A percentile compares a stretch with the other conserved stretches of the same genome.
Conservation (phyloP, 2,329 filamentous ascomycete genomes). For the Scedosporium dehoogii region DNA sequence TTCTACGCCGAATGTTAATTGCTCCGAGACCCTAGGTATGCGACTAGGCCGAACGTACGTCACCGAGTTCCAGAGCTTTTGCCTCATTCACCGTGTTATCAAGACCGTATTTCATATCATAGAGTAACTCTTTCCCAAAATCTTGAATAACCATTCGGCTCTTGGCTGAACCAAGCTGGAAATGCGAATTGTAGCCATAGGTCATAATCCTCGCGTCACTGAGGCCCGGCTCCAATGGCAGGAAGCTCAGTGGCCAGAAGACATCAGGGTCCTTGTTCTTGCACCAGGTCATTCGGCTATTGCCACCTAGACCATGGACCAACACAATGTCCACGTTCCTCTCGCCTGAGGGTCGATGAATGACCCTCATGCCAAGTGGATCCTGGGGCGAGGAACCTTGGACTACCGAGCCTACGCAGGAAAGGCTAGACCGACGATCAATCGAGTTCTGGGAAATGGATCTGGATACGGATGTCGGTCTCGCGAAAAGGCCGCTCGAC, state of each 20-base stretch:
- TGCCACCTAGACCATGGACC: constrained; percentile 30
- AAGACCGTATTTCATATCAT: neutral
- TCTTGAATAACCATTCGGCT: constrained; percentile 17
- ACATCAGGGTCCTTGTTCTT: constrained; percentile 17
- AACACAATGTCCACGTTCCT: constrained; percentile 24
- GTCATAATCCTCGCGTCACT: constrained; percentile 17
- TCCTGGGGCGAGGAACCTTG: too few species aligned
- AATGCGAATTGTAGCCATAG: constrained; percentile 23
- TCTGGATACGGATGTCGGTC: too few species aligned
- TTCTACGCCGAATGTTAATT: constrained; percentile 4
- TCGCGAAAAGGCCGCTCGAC: too few species aligned
- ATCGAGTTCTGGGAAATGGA: too few species aligned
- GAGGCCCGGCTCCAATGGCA: constrained; percentile 22
- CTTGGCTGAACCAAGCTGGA: constrained; percentile 9
- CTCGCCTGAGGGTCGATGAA: too few species aligned
- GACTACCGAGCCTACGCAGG: too few species aligned
- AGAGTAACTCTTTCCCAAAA: constrained; percentile 18
- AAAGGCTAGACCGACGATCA: too few species aligned
- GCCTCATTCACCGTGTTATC: neutral
- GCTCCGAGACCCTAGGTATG: too few species aligned
- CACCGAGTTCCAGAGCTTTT: neutral
- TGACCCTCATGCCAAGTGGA: too few species aligned
- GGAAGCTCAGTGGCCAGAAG: constrained; percentile 31
- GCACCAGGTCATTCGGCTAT: constrained; percentile 30
- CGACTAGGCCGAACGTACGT: too few species aligned